Percentiles rank a stretch among this genome's conserved stretches.
Evolutionary conservation across 106 monocot species (phyloP).

Genomic region (Platanthera zijinensis): DNA sequence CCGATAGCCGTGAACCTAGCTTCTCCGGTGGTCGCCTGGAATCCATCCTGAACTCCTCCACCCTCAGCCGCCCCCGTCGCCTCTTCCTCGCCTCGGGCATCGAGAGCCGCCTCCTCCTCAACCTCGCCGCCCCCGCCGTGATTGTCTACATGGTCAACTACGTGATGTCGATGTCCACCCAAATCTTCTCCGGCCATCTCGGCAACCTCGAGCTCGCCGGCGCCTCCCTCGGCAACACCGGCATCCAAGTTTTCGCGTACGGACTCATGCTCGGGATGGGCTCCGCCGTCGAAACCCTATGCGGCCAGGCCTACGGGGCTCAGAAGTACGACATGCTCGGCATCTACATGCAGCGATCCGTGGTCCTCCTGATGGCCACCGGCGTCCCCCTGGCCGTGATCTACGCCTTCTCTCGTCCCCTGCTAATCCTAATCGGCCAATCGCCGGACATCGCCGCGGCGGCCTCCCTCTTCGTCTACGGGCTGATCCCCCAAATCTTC

Average conservation of each 20-base stretch:
- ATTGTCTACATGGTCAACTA: constrained; percentile 82
- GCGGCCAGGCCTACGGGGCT: constrained; percentile 84
- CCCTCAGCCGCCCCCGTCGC: constrained; percentile 13
- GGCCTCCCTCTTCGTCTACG: constrained; percentile 63
- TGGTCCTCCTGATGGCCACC: constrained; percentile 51
- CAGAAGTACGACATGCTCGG: constrained; percentile 74
- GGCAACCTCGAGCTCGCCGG: constrained; percentile 89
- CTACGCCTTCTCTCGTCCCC: constrained; percentile 52
- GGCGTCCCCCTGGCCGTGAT: constrained; percentile 54
- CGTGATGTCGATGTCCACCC: constrained; percentile 80
- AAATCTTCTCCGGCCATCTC: constrained; percentile 76
- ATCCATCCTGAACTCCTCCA: constrained; percentile 33
- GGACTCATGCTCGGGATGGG: constrained; percentile 97
- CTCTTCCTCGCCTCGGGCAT: constrained; percentile 21
- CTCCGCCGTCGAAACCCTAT: constrained; percentile 85
- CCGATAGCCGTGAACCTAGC: background rate
- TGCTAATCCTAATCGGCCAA: constrained; percentile 59
- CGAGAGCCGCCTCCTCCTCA: constrained; percentile 44
- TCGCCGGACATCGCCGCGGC: constrained; percentile 56
- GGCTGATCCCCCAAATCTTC: constrained; percentile 90
- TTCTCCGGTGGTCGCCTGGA: constrained; percentile 34
- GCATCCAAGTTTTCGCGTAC: constrained; percentile 81
- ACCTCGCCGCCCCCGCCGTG: constrained; percentile 61
- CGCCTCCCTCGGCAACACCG: constrained; percentile 76
- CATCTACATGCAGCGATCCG: constrained; percentile 72